Evolutionary conservation across 805 yeast genomes (phyloP).

Genomic region (Pichia rugopelliculosa): DNA sequence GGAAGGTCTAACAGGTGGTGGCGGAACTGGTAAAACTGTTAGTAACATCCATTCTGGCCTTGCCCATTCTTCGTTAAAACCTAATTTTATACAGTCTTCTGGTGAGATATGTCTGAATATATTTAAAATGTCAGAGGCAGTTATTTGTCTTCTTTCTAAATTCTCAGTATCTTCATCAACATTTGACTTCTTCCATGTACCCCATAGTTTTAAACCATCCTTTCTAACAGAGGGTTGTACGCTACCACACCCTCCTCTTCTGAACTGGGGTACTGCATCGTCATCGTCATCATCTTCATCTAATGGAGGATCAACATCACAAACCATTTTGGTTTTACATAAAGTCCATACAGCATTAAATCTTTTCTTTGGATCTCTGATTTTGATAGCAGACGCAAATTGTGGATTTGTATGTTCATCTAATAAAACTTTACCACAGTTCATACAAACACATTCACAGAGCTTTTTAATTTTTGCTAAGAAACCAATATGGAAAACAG

Average conservation of each 20-base stretch:
- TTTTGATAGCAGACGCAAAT: slow-evolving; percentile 81
- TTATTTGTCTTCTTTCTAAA: slow-evolving; percentile 83
- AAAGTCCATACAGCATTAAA: slow-evolving; percentile 95
- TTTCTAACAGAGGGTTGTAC: slow-evolving; percentile 92
- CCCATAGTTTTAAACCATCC: slow-evolving; percentile 93
- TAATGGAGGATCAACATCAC: slow-evolving; percentile 85
- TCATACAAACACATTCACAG: slow-evolving; percentile 96
- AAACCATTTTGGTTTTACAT: slow-evolving; percentile 86
- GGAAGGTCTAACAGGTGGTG: slow-evolving; percentile 98
- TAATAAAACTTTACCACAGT: slow-evolving; percentile 88
- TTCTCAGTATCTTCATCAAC: slow-evolving; percentile 76
- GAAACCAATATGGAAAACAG: slow-evolving; percentile 96
- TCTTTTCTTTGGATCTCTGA: slow-evolving; percentile 91
- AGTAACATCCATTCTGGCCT: slow-evolving; percentile 98
- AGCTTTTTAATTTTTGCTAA: slow-evolving; percentile 89
- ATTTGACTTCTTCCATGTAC: slow-evolving; percentile 91
- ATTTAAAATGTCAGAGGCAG: slow-evolving; percentile 82
- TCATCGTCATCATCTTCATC: slow-evolving; percentile 44
- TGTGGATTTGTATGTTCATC: slow-evolving; percentile 71
- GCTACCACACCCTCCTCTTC: slow-evolving; percentile 97
- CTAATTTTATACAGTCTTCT: slow-evolving; percentile 74
- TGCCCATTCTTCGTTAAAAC: slow-evolving; percentile 92
- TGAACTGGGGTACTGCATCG: slow-evolving; percentile 29
- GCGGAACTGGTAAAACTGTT: slow-evolving; percentile 98
- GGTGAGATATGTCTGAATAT: slow-evolving; percentile 87